Percentiles rank a stretch among this genome's conserved stretches.
phyloP scores from a whole-genome alignment of 73 alveolate species.

The Stentor coeruleus region DNA sequence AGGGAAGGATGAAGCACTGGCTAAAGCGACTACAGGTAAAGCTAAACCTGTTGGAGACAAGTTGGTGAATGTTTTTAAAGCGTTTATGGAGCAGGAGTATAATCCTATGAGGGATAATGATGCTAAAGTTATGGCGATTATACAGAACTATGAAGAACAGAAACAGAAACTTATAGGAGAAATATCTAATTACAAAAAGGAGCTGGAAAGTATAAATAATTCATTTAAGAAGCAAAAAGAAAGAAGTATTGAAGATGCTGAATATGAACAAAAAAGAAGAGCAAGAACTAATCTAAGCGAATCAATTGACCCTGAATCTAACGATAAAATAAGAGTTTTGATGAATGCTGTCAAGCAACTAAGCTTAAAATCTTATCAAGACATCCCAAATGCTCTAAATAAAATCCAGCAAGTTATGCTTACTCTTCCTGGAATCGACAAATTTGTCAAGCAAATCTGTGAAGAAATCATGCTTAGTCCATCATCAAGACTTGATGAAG shows the following conservation, averaged over 20 bases:
- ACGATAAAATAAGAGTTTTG: conserved; percentile 8
- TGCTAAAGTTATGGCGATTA: conserved; percentile 10
- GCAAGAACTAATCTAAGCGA: too few species aligned
- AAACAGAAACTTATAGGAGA: background rate
- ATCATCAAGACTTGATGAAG: background rate
- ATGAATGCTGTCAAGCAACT: background rate
- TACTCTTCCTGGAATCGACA: conserved; percentile 1
- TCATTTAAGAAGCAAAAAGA: background rate
- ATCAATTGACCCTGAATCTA: background rate
- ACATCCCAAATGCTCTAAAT: background rate
- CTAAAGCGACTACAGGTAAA: background rate
- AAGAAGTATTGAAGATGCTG: background rate
- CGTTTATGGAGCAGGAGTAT: conserved; percentile 19
- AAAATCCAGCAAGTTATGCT: conserved; percentile 17
- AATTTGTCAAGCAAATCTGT: background rate
- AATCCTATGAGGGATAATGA: background rate
- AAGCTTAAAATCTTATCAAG: background rate
- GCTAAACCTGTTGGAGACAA: background rate
- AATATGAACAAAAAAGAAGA: background rate
- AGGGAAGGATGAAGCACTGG: background rate
- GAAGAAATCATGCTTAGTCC: background rate
- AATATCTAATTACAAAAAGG: background rate
- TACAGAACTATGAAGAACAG: conserved; percentile 16
- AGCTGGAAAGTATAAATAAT: background rate
- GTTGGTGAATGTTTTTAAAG: background rate